Base-by-base conservation (phyloP, 225 moss, liverwort and hornwort genomes). In the Bryum argenteum region DNA sequence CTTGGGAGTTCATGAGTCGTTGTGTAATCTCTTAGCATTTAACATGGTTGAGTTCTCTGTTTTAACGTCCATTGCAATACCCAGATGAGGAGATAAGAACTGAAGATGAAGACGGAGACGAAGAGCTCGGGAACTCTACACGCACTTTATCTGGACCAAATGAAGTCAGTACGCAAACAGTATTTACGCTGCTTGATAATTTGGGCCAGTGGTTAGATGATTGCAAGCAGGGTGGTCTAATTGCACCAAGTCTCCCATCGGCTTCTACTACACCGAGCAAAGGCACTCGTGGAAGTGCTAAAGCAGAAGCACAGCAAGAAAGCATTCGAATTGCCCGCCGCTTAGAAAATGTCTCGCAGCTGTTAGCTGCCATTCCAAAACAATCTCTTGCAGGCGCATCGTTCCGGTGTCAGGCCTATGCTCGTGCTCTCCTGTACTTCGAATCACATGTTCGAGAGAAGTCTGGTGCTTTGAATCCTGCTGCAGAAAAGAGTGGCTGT, bases 121-220 rank as follows among this genome's bases (percentile, higher is more conserved):
- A 84, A 69, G 84, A 84, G 58, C 72, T 79, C 41, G 86, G 83
- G 38, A 89, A 77, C 56, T 48, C 84, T 40, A 75, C 75, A 9
- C 91, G 91, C 63, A 89, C 75, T 58, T 83, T 83, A 70, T 84
- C 91, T 67, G 94, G 94, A 61, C 92, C 97, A 66, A 91, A 85
- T 76, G 94, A 98, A 79, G 88, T 98, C 53, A 98, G 98, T 74
- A 98, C 94, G 61, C 98, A 98, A 77, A 92, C 92, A 45, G 89
- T 98, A 33, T 94, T 98, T 53, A 87, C 92, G 48, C 81, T 98
- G 72, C 90, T 98, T 23, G 98, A 98, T 75, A 91, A 84, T 77
- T 80, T 98, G 63, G 94, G 92, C 64, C 91, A 98, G 74, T 94
- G 98, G 98, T 79, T 98, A 69, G 98, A 94, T 77, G 98, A 94